These are phyloP conservation scores for Pseudogymnoascus sp. DNA, from an alignment of 2,329 filamentous ascomycete species.

Conservation along the genomic window DNA sequence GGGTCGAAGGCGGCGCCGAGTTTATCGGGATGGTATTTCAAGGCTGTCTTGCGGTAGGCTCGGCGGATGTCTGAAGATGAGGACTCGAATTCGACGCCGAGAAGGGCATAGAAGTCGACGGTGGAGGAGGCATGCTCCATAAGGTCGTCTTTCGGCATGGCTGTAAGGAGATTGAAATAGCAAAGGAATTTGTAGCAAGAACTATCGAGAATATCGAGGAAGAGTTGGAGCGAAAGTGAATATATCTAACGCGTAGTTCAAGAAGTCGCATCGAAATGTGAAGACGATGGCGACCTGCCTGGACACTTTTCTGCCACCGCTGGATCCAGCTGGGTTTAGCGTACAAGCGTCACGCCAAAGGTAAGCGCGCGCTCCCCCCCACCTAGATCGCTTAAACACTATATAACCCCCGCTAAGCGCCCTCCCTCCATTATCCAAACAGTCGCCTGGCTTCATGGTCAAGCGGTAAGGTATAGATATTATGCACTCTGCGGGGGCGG, in stretches of 20 bases:
- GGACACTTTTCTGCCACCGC: conserved; percentile 9
- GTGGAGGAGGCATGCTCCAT: conserved; percentile 28
- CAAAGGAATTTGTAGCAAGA: not conserved
- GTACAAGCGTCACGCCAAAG: not conserved
- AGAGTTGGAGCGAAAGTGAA: not conserved
- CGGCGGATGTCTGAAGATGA: conserved; percentile 13
- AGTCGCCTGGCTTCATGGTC: no score
- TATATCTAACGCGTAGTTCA: not conserved
- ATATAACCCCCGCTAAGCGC: no score
- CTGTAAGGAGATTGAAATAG: not conserved
- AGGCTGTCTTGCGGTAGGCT: conserved; percentile 74
- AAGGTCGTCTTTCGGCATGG: conserved; percentile 28
- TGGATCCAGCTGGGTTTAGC: not conserved
- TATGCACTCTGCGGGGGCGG: no score
- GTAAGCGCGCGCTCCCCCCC: not conserved
- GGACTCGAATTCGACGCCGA: conserved; percentile 12
- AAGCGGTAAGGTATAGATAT: no score
- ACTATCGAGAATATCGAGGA: not conserved
- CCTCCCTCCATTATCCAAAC: no score
- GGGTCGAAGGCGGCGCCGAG: conserved; percentile 67
- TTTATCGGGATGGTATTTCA: conserved; percentile 95
- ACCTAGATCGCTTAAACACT: no score
- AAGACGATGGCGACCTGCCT: not conserved
- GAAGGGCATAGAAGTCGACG: conserved; percentile 25
- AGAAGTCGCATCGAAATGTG: not conserved